Evolutionary conservation across 768 basidiomycete species (phyloP), one percentile per base, ranked within the genome.

Genomic region (Tremella yokohamensis): DNA sequence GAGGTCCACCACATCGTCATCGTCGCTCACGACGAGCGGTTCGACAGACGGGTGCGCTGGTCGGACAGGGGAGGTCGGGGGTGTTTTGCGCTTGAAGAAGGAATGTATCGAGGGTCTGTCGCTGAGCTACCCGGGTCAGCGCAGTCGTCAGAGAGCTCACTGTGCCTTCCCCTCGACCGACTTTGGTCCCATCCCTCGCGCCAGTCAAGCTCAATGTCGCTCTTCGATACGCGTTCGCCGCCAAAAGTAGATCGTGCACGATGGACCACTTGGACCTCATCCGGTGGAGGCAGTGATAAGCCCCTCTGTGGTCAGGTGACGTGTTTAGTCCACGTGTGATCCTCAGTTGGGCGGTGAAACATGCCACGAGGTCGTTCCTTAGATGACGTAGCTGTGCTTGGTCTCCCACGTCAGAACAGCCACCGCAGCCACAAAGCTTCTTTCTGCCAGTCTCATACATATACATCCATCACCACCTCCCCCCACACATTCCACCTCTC

Each of bases 21-120:
- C 49, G 49, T 61, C 50, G 1, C 42, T 24, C 15, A 29, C 20
- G 38, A 47, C 34, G 18, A 34, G 54, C 16, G 25, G 24, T 18
- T 29, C 16, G 19, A 13, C 54, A 19, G 51, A 52, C 18, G 7
- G 49, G 12, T 18, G n/a, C 48, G 39, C 12, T 49, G 48, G 52
- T 0, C 48, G 25, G 2, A 66, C 57, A 15, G 63, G 66, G 11
- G 63, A 34, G 7, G 52, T 34, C 1, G 66, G 66, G 24, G 71
- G 69, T 3, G 69, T 54, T 39, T 70, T 73, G 37, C 72, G 68
- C 54, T 70, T 73, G 67, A 73, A 73, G 63, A 73, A 73, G 48
- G 66, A 40, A 13, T 58, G 51, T 12, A 65, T 44, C 13, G 63
- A 58, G 19, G 56, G 40, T 48, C 63, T 65, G 24, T 29, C 18